Conservation (phyloP, 495 filamentous ascomycete genomes). For the Hypoxylon fuscum region DNA sequence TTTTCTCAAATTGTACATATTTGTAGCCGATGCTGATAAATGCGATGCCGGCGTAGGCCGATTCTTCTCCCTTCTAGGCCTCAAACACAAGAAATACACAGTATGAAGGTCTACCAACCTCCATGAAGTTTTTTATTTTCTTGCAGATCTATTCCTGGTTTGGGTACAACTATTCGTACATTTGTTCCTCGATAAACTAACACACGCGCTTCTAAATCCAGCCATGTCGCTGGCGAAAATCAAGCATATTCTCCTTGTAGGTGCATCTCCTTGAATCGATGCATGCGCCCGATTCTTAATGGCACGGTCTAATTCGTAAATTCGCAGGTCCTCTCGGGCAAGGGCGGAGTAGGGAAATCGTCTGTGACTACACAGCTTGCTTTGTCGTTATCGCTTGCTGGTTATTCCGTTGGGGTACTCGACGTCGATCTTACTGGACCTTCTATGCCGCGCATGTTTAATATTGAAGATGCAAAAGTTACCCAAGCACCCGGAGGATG, state of each 20-base stretch:
- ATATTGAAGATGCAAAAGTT: slow-evolving; percentile 86
- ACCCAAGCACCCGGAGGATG: slow-evolving; percentile 88
- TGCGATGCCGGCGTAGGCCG: slow-evolving; percentile 37
- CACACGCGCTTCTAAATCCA: neutral
- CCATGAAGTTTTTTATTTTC: slow-evolving; percentile 14
- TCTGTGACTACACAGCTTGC: slow-evolving; percentile 95
- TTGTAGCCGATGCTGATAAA: slow-evolving; percentile 43
- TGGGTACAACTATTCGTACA: neutral
- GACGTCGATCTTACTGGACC: slow-evolving; percentile 97
- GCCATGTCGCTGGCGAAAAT: slow-evolving; percentile 67
- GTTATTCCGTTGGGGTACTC: slow-evolving; percentile 89
- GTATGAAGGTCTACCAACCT: slow-evolving; percentile 32
- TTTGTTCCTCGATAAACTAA: neutral
- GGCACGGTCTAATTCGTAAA: slow-evolving; percentile 18
- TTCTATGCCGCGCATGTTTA: slow-evolving; percentile 93
- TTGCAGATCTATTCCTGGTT: slow-evolving; percentile 2
- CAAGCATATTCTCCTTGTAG: slow-evolving; percentile 68
- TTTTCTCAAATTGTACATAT: slow-evolving; percentile 11
- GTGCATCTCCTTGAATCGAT: slow-evolving; percentile 27
- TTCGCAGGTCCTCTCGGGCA: slow-evolving; percentile 85
- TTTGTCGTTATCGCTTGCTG: slow-evolving; percentile 83
- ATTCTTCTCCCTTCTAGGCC: slow-evolving; percentile 3
- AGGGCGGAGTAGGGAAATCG: slow-evolving; percentile 98
- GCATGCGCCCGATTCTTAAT: slow-evolving; percentile 5
- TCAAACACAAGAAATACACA: slow-evolving; percentile 8